These are phyloP conservation scores for Trichoderma sp. DNA, from an alignment of 2,329 filamentous ascomycete genomes.

Conservation along the genomic window DNA sequence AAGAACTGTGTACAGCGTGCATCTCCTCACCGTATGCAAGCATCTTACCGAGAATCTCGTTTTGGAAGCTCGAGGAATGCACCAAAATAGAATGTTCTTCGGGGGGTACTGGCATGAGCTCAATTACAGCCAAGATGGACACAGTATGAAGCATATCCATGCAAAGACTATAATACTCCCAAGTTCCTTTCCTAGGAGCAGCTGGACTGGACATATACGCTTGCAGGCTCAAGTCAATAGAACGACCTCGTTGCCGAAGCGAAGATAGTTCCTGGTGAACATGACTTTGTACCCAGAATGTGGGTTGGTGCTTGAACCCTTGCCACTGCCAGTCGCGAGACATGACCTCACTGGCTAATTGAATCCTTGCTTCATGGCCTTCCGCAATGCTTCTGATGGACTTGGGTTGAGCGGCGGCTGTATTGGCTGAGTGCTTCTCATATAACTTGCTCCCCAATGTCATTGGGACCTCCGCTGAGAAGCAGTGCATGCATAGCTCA, in stretches of 20 bases:
- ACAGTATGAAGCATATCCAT: not conserved
- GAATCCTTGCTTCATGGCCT: not conserved
- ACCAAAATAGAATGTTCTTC: not conserved
- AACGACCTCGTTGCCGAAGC: not conserved
- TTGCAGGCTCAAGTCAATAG: not conserved
- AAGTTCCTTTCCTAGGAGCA: not conserved
- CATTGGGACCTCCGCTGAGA: not conserved
- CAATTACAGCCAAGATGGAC: not conserved
- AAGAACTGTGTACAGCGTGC: not conserved
- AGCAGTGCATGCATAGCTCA: not conserved
- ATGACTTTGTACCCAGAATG: not conserved
- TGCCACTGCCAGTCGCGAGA: not conserved
- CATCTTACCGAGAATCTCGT: not conserved
- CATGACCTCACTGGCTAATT: not conserved
- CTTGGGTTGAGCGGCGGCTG: not conserved
- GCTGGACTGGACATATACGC: not conserved
- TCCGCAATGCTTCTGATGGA: not conserved
- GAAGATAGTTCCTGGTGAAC: not conserved
- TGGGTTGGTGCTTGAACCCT: not conserved
- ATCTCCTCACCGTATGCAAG: not conserved
- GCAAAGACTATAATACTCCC: not conserved
- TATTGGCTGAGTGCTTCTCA: not conserved
- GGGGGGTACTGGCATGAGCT: not conserved
- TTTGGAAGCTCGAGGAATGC: not conserved
- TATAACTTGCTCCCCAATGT: not conserved